Evolutionary conservation across 1,284 basidiomycete genomes (phyloP).

Genomic region (Ganoderma resinaceum): DNA sequence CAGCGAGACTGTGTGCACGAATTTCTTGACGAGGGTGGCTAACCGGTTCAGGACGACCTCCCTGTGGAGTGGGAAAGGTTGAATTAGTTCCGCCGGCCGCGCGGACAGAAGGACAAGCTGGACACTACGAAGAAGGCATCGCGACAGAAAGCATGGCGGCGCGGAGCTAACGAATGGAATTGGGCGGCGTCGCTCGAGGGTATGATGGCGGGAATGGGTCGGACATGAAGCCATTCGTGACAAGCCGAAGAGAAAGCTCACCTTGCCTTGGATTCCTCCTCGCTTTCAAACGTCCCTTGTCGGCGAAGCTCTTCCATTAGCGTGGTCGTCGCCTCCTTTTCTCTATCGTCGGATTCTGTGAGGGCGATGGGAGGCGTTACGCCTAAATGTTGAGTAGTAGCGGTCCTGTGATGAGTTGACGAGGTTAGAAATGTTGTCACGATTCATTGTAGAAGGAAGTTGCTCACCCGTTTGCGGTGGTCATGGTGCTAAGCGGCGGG

Average conservation of each 20-base stretch:
- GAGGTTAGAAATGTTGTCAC: slow-evolving; percentile 1
- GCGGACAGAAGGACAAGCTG: background rate
- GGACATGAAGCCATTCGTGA: slow-evolving; percentile 3
- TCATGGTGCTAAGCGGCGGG: slow-evolving; percentile 19
- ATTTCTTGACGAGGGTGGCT: slow-evolving; percentile 91
- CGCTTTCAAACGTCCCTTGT: slow-evolving; percentile 90
- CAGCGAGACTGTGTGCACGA: slow-evolving; percentile 88
- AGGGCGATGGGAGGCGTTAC: slow-evolving; percentile 93
- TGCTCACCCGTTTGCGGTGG: slow-evolving; percentile 28
- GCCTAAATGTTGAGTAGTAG: slow-evolving; percentile 56
- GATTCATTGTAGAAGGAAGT: background rate
- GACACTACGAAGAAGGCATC: background rate
- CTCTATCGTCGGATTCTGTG: slow-evolving; percentile 71
- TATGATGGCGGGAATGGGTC: background rate
- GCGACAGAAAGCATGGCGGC: background rate
- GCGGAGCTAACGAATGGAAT: background rate
- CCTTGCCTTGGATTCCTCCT: slow-evolving; percentile 91
- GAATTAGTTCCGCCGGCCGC: slow-evolving; percentile 3
- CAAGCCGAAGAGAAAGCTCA: slow-evolving; percentile 49
- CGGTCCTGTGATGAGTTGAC: slow-evolving; percentile 8
- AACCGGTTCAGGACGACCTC: slow-evolving; percentile 94
- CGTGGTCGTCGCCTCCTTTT: slow-evolving; percentile 83
- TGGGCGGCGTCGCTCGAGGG: background rate
- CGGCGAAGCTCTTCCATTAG: slow-evolving; percentile 89
- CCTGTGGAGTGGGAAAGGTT: slow-evolving; percentile 50